phyloP scores from a whole-genome alignment of 108 stramenopile species.

The Pseudonitzschia multistriata region DNA sequence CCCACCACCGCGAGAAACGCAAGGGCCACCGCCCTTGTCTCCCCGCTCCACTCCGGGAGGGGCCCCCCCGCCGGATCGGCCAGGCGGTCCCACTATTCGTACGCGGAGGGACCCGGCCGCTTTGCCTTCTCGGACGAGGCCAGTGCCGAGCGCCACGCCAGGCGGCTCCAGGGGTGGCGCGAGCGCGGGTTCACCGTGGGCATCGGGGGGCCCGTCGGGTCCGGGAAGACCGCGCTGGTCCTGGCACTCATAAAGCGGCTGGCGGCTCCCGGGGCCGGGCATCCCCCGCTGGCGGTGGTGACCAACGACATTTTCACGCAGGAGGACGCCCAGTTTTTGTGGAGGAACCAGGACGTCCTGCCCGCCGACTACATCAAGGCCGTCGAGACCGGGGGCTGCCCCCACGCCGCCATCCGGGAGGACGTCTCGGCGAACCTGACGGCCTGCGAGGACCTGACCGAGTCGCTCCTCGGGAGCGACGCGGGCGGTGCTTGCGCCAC shows the following conservation, averaged over 20 bases:
- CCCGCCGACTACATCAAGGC: constrained; percentile 75
- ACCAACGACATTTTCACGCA: constrained; percentile 99
- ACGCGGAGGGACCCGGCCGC: constrained; percentile 28
- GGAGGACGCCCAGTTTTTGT: constrained; percentile 97
- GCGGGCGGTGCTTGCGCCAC: neutral
- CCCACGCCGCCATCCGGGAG: constrained; percentile 95
- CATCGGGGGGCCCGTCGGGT: constrained; percentile 92
- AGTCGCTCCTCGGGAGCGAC: constrained; percentile 8
- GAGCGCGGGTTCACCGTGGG: constrained; percentile 90
- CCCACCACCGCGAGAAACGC: too few species aligned
- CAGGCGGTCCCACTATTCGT: constrained; percentile 36
- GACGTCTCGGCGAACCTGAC: constrained; percentile 94
- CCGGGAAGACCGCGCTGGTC: constrained; percentile 86
- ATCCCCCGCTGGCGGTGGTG: constrained; percentile 61
- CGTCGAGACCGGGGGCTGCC: constrained; percentile 98
- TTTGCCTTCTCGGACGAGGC: constrained; percentile 14
- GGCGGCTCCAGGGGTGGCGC: constrained; percentile 30
- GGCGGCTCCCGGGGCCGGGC: constrained; percentile 17
- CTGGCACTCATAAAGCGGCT: constrained; percentile 70
- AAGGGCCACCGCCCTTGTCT: too few species aligned
- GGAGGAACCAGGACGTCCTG: constrained; percentile 71
- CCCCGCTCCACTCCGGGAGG: too few species aligned
- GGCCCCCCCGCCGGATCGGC: too few species aligned
- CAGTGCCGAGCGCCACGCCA: neutral
- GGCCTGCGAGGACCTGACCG: constrained; percentile 89